phyloP scores from a whole-genome alignment of 441 rosid species.

The Populus trichocarpa region DNA sequence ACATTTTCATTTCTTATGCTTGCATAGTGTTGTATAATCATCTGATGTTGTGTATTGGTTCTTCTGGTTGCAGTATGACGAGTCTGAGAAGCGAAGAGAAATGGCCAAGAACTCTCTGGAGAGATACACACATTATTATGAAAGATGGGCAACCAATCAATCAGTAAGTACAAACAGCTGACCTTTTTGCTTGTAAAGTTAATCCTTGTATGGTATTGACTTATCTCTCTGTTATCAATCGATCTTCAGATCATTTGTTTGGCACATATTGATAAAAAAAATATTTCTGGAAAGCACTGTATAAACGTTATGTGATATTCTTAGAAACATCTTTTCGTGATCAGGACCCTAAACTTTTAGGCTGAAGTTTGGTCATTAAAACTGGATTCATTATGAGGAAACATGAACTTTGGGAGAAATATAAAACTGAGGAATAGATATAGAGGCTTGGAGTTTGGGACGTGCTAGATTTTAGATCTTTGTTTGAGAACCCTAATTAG shows the following conservation, averaged over 20 bases:
- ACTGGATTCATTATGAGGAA: neutral
- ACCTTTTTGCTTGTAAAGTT: neutral
- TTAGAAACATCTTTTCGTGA: neutral
- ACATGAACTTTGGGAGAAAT: neutral
- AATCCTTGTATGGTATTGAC: neutral
- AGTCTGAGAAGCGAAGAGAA: conserved; percentile 75
- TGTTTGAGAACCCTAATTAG: neutral
- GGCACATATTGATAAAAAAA: neutral
- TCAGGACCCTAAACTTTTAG: neutral
- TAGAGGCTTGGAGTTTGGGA: neutral
- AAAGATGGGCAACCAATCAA: conserved; percentile 97
- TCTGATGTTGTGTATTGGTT: conserved; percentile 7
- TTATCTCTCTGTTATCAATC: neutral
- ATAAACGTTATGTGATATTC: neutral
- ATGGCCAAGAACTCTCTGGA: conserved; percentile 91
- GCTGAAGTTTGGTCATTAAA: neutral
- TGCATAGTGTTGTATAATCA: neutral
- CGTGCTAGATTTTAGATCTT: neutral
- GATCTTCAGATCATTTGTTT: neutral
- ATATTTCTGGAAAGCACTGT: neutral
- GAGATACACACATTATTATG: conserved; percentile 95
- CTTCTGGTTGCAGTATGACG: conserved; percentile 58
- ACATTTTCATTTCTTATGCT: neutral
- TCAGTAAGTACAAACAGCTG: conserved; percentile 39
- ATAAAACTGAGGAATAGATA: neutral